phyloP scores from a whole-genome alignment of 208 protist species.

The Trypanosoma conorhini region DNA sequence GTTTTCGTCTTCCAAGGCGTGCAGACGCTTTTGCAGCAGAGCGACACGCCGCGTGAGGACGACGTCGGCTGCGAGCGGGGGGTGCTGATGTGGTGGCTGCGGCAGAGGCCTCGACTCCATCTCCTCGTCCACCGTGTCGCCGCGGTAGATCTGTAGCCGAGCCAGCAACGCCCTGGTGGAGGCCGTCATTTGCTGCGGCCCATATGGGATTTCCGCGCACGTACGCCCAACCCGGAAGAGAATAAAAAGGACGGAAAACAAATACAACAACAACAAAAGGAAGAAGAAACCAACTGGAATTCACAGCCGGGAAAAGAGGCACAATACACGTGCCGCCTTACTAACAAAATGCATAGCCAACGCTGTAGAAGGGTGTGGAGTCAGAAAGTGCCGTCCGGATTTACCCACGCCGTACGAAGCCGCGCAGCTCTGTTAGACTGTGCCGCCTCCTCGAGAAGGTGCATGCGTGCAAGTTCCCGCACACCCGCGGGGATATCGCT shows the following conservation, averaged over 20 bases:
- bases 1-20: constrained; percentile 4
- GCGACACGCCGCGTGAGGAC: not conserved
- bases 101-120: not conserved
- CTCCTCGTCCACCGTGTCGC: not conserved
- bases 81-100: not conserved
- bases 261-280: not conserved
- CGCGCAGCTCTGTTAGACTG: not conserved
- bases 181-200: not conserved
- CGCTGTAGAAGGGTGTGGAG: not conserved
- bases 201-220: not conserved
- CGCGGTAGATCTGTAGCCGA: constrained; percentile 13
- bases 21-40: not conserved
- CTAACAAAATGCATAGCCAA: not conserved
- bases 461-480: constrained; percentile 14
- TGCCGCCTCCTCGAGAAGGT: constrained; percentile 10
- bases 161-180: constrained; percentile 4
- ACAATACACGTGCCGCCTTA: not conserved
- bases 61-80: not conserved
- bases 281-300: not conserved
- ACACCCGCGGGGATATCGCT: constrained; percentile 11
- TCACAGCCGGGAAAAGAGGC: not conserved
- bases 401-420: constrained; percentile 26
- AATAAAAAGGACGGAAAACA: not conserved
- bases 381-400: constrained; percentile 23
- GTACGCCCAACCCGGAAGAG: not conserved